phyloP scores from a whole-genome alignment of 495 filamentous ascomycete genomes.

The Penicillium longicatenatum region DNA sequence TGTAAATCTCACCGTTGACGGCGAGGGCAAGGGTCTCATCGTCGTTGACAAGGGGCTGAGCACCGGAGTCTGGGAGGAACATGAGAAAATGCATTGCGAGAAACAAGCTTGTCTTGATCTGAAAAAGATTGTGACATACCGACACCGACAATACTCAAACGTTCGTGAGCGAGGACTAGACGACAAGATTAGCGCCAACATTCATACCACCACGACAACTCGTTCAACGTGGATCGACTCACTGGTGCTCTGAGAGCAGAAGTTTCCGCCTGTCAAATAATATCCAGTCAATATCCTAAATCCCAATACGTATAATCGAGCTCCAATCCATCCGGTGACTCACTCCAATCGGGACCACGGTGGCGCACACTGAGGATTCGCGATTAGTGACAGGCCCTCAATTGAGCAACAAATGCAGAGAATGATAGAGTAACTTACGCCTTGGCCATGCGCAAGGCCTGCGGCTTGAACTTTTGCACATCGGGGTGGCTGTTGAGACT shows the following conservation, averaged over 20 bases:
- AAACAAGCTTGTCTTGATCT: not conserved
- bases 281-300: constrained; percentile 17
- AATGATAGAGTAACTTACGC: constrained; percentile 61
- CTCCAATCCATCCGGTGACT: constrained; percentile 45
- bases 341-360: constrained; percentile 98
- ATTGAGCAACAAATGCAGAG: constrained; percentile 7
- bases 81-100: constrained; percentile 1
- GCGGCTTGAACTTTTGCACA: constrained; percentile 95
- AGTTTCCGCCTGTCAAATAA: constrained; percentile 73
- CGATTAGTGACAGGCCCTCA: not conserved
- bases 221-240: constrained; percentile 32
- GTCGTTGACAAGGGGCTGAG: constrained; percentile 91
- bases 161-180: constrained; percentile 93
- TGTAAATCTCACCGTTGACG: constrained; percentile 99
- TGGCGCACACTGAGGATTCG: constrained; percentile 72
- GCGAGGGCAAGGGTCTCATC: constrained; percentile 86
- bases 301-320: constrained; percentile 5
- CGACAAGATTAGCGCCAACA: constrained; percentile 24
- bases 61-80: constrained; percentile 72
- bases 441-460: constrained; percentile 93
- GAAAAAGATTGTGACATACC: constrained; percentile 58
- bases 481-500: constrained; percentile 73
- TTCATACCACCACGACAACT: constrained; percentile 2
- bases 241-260: constrained; percentile 88
- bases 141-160: constrained; percentile 96